Evolutionary conservation across 2,329 filamentous ascomycete species (phyloP).

Genomic region (Colletotrichum coccodes): DNA sequence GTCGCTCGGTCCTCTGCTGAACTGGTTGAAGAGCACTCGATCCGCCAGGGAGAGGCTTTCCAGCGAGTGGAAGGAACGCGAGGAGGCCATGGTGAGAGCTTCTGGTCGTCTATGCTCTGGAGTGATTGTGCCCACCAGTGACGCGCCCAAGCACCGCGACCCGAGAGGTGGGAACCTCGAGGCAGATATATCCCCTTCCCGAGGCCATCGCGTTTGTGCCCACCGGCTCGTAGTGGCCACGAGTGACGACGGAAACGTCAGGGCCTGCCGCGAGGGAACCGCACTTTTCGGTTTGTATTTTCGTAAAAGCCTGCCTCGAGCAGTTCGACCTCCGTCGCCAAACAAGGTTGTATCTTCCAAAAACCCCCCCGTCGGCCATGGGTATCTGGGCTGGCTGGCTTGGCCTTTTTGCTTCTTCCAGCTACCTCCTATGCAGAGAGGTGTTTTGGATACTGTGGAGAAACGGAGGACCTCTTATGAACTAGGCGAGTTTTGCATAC

Average conservation of each 20-base stretch:
- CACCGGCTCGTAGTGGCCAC: neutral
- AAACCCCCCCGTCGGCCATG: conserved; percentile 5
- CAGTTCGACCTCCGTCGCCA: neutral
- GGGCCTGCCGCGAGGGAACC: neutral
- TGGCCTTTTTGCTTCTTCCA: conserved; percentile 18
- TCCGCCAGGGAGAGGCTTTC: conserved; percentile 31
- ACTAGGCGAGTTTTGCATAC: neutral
- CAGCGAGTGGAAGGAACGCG: conserved; percentile 29
- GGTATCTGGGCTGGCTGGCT: neutral
- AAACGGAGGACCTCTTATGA: neutral
- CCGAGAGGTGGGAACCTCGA: conserved; percentile 11
- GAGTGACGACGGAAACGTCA: neutral
- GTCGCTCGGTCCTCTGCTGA: conserved; percentile 27
- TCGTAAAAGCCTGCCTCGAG: conserved; percentile 2
- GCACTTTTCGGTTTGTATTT: neutral
- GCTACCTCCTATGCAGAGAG: conserved; percentile 6
- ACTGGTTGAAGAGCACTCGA: conserved; percentile 32
- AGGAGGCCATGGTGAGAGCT: conserved; percentile 21
- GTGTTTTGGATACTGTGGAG: conserved; percentile 28
- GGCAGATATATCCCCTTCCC: conserved; percentile 20
- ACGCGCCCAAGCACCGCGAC: neutral
- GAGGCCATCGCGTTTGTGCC: neutral
- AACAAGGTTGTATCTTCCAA: conserved; percentile 19
- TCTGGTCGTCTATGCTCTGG: neutral
- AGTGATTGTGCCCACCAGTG: conserved; percentile 22